Evolutionary conservation across 352 stramenopile genomes (phyloP), one percentile per base, ranked within the genome.

Genomic region (Pythium biforme): DNA sequence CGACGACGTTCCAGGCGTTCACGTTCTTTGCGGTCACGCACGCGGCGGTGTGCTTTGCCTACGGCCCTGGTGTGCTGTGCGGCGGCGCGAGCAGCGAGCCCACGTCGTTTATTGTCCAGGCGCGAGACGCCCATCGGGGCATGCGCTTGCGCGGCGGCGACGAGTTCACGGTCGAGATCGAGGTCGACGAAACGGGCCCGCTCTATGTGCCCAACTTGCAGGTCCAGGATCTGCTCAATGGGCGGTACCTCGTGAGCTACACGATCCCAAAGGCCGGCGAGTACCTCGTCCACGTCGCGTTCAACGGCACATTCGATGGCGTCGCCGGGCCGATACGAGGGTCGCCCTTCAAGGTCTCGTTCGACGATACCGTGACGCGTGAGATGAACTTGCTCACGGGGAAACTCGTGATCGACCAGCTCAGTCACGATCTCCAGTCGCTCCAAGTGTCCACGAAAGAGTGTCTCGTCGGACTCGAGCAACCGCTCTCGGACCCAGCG

Each of bases 191-290:
- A 1, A 71, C 64, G 1, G 72, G 72, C 0, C 77, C 75, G n/a
- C 63, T 92, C 1, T 87, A 77, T 15, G 46, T 89, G 9, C 77
- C 83, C 0, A 83, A 71, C 15, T 57, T 90, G 10, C 62, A 83
- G 27, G 74, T 94, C 19, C 77, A 92, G 57, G 96, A 99, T 47
- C 73, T 97, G 33, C 60, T 84, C 11, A 92, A 99, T 57, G 96
- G 96, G n/a, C 95, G 86, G 19, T 98, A 99, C 66, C 64, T 94
- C 20, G 92, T 99, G 37, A 94, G 81, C 39, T 99, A 97, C 66
- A 95, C 71, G 11, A 76, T 92, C 39, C 83, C 86, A 11, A 81
- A 74, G 27, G 68, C 84, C 6, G 94, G 94, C 22, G 79, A 89
- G 29, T 98, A 97, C 66, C 72, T 77, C 17, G 68, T 99, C 15